Evolutionary conservation across 805 yeast species (phyloP).

Genomic region (Starmerella riodocensis): DNA sequence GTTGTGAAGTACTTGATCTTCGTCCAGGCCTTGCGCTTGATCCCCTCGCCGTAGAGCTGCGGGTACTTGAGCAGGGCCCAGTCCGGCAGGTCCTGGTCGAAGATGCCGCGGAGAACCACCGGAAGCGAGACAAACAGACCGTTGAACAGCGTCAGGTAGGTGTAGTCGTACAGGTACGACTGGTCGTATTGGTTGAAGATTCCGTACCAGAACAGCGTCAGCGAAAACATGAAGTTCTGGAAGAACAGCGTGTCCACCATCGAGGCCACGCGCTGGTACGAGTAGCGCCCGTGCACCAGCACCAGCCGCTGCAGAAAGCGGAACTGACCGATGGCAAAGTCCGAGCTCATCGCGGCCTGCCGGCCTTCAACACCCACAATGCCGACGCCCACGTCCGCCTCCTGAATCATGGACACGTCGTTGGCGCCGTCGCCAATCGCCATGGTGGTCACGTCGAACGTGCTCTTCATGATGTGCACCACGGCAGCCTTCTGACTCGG

Average conservation of each 20-base stretch:
- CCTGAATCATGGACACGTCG: slow-evolving; percentile 79
- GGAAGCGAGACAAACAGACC: slow-evolving; percentile 73
- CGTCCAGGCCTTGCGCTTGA: slow-evolving; percentile 50
- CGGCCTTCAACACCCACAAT: slow-evolving; percentile 81
- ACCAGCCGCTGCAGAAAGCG: slow-evolving; percentile 50
- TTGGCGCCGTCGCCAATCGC: slow-evolving; percentile 82
- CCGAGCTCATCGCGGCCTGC: slow-evolving; percentile 78
- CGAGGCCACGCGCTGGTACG: slow-evolving; percentile 58
- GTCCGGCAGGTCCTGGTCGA: slow-evolving; percentile 66
- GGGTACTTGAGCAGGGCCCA: slow-evolving; percentile 55
- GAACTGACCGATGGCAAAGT: slow-evolving; percentile 73
- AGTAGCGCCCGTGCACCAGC: slow-evolving; percentile 76
- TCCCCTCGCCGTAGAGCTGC: slow-evolving; percentile 55
- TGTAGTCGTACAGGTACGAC: slow-evolving; percentile 61
- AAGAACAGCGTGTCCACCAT: slow-evolving; percentile 70
- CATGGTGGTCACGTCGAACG: slow-evolving; percentile 58
- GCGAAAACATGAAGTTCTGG: slow-evolving; percentile 60
- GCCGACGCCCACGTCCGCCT: slow-evolving; percentile 75
- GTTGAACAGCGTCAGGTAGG: slow-evolving; percentile 65
- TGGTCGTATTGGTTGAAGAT: slow-evolving; percentile 59
- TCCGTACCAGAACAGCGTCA: slow-evolving; percentile 68
- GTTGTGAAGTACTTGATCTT: slow-evolving; percentile 46
- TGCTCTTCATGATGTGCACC: slow-evolving; percentile 50
- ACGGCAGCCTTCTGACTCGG: slow-evolving; percentile 74
- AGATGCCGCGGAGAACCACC: slow-evolving; percentile 54